Percentiles rank a stretch among this genome's conserved stretches.
These are phyloP conservation scores for Tinospora cordifolia DNA, from an alignment of 164 flowering plant genomes.

Conservation along the genomic window DNA sequence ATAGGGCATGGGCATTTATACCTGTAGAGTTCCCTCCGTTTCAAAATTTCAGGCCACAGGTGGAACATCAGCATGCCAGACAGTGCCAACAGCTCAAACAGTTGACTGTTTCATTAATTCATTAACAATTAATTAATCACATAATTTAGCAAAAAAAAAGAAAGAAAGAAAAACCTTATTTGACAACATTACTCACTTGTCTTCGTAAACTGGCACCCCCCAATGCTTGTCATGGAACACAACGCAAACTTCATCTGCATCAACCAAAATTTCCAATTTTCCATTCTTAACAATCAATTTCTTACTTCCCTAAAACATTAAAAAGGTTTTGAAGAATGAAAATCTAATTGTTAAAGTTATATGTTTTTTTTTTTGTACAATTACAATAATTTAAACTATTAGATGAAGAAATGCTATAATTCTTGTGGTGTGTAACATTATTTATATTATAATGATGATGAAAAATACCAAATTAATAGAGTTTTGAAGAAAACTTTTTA, in stretches of 20 bases:
- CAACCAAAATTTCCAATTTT: background rate
- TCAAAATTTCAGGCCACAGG: constrained; percentile 77
- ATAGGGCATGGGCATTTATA: no score
- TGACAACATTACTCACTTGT: constrained; percentile 41
- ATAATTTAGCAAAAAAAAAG: background rate
- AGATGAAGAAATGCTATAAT: no score
- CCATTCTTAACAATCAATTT: background rate
- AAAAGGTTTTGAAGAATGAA: no score
- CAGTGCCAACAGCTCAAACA: constrained; percentile 78
- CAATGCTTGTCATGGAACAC: constrained; percentile 73
- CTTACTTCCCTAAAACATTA: no score
- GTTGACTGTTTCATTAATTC: constrained; percentile 31
- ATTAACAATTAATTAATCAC: no score
- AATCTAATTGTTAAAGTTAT: no score
- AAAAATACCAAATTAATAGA: no score
- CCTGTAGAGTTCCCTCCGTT: constrained; percentile 58
- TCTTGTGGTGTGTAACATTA: no score
- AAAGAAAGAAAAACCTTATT: background rate
- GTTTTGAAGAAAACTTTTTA: no score
- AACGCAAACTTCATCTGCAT: constrained; percentile 60
- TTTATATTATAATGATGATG: no score
- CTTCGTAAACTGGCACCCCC: constrained; percentile 88
- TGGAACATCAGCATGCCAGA: constrained; percentile 86
- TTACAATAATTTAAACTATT: no score
- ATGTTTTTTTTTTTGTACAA: no score